These are phyloP conservation scores for Candida railenensis DNA, from an alignment of 805 yeast species.

Conservation along the genomic window DNA sequence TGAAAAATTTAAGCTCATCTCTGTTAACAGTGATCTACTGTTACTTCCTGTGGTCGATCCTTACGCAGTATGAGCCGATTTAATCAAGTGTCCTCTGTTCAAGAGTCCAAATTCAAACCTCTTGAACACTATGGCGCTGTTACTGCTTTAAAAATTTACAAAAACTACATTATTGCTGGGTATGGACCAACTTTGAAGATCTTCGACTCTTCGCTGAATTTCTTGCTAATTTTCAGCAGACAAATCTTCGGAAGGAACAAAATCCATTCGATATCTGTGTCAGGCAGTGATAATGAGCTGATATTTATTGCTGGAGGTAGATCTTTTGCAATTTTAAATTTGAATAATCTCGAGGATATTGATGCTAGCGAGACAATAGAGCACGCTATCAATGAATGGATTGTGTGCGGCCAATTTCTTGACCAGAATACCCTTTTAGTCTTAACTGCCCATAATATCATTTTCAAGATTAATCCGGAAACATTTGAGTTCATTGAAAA, in stretches of 20 bases:
- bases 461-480: slow-evolving; percentile 29
- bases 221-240: slow-evolving; percentile 33
- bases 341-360: slow-evolving; percentile 16
- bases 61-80: neutral
- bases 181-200: slow-evolving; percentile 67
- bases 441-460: slow-evolving; percentile 78
- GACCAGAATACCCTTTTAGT: slow-evolving; percentile 39
- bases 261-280: slow-evolving; percentile 69
- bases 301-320: slow-evolving; percentile 67
- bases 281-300: slow-evolving; percentile 20
- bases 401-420: slow-evolving; percentile 58
- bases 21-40: neutral
- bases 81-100: slow-evolving; percentile 15
- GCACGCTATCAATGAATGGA: slow-evolving; percentile 74
- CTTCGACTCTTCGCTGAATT: slow-evolving; percentile 29
- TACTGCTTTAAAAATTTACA: slow-evolving; percentile 53
- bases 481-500: slow-evolving; percentile 24
- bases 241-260: slow-evolving; percentile 69
- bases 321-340: slow-evolving; percentile 50
- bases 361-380: slow-evolving; percentile 29
- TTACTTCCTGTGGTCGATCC: neutral
- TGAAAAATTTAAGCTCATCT: neutral
- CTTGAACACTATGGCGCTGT: slow-evolving; percentile 64
- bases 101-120: slow-evolving; percentile 16
- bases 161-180: slow-evolving; percentile 51